Evolutionary conservation across 2,329 filamentous ascomycete genomes (phyloP), one percentile per base, ranked within the genome.

Genomic region (Calonectria henricotiae): DNA sequence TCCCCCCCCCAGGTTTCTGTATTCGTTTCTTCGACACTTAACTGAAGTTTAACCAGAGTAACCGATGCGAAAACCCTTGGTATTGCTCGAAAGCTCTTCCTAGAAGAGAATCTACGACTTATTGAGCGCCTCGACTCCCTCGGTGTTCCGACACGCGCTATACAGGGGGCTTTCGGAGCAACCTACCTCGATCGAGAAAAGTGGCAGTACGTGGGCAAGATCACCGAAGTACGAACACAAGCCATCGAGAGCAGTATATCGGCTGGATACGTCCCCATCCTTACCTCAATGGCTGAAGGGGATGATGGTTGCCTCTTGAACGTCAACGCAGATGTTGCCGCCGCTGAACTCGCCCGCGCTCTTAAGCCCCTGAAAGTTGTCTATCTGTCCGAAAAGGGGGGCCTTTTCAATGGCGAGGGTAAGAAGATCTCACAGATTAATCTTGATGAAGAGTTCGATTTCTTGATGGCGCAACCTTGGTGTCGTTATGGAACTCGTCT

Each of bases 281-380:
- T 99, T 75, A 98, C 95, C 25, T 98, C 95, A 71, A 97, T 98
- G 92, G 96, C 96, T 11, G 96, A 98, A 37, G 95, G 93, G 25
- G 88, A 91, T 55, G 95, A 98, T 73, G 96, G 96, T 9, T 94
- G 96, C 82, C 91, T 98, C 62, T 88, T 99, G 73, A 99, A 99
- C 80, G 96, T 99, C 82, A 99, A 99, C 79, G 96, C 96, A 41
- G 96, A 99, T 83, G 96, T 98, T 71, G 96, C 96, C 41, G 96
- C 96, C 35, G 95, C 95, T 74, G 96, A 98, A 85, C 88, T 99
- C 71, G 96, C 96, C 27, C 92, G 94, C 70, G 91, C 93, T 67
- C 87, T 99, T 65, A 92, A 98, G 83, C 96, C 96, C 30, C 86
- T 98, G 78, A 99, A 99, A 90, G 95, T 98, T 71, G 95, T 99